These are phyloP conservation scores for Wickerhamomyces chaumierensis DNA, from an alignment of 805 yeast genomes.

Conservation along the genomic window DNA sequence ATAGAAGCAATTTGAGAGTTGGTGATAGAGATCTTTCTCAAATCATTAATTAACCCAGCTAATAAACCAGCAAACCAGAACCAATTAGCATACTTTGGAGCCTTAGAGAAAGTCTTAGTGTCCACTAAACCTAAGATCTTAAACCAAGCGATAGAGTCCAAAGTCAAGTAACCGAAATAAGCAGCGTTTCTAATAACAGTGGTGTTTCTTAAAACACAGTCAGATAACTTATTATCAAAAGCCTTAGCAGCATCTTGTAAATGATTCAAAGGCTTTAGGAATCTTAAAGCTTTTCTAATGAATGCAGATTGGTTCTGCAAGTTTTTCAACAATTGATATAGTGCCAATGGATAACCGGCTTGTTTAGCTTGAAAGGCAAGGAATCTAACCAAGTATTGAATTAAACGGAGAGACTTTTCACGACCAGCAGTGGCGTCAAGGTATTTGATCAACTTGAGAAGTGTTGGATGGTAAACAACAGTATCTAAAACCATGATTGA, in stretches of 20 bases:
- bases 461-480: conserved; percentile 62
- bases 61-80: conserved; percentile 71
- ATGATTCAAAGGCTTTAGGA: conserved; percentile 70
- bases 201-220: conserved; percentile 40
- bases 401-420: conserved; percentile 68
- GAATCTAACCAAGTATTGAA: conserved; percentile 75
- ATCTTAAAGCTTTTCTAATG: conserved; percentile 75
- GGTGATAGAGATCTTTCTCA: conserved; percentile 40
- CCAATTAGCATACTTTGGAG: conserved; percentile 49
- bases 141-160: conserved; percentile 55
- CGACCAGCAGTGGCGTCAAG: conserved; percentile 64
- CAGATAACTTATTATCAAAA: conserved; percentile 59
- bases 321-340: conserved; percentile 37
- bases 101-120: conserved; percentile 31
- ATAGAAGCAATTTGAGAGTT: conserved; percentile 10
- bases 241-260: conserved; percentile 58
- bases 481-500: conserved; percentile 70
- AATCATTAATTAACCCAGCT: conserved; percentile 49
- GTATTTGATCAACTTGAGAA: conserved; percentile 48
- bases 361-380: conserved; percentile 49
- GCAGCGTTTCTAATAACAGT: conserved; percentile 47
- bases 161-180: conserved; percentile 48
- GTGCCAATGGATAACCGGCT: conserved; percentile 37
- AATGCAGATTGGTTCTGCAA: conserved; percentile 54
- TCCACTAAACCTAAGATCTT: conserved; percentile 42